Conservation (phyloP, 495 filamentous ascomycete genomes). For the Bacidia rubella region DNA sequence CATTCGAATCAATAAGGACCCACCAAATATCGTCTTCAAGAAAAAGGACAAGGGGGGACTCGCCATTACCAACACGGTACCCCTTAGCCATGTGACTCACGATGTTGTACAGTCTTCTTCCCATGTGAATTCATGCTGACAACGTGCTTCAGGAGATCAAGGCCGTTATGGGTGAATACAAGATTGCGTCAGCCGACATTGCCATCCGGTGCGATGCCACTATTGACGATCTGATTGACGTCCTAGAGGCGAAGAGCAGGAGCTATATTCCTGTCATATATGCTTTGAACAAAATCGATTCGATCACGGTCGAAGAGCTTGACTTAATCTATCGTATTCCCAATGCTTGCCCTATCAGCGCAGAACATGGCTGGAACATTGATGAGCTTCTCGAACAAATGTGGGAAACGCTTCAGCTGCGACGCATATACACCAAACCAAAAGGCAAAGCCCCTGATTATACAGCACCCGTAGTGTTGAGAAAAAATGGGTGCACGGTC, state of each 20-base stretch:
- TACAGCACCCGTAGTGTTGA: slow-evolving; percentile 76
- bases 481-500: slow-evolving; percentile 67
- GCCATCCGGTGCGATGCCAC: slow-evolving; percentile 94
- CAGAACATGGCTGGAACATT: slow-evolving; percentile 96
- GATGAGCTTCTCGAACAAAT: slow-evolving; percentile 94
- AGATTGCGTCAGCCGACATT: slow-evolving; percentile 92
- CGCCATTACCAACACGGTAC: slow-evolving; percentile 83
- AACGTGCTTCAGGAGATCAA: slow-evolving; percentile 60
- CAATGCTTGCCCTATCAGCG: slow-evolving; percentile 90
- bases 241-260: slow-evolving; percentile 88
- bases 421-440: slow-evolving; percentile 93
- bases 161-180: slow-evolving; percentile 94
- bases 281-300: slow-evolving; percentile 97
- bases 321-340: slow-evolving; percentile 94
- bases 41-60: slow-evolving; percentile 99
- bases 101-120: slow-evolving; percentile 38
- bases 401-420: slow-evolving; percentile 92
- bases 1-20: slow-evolving; percentile 92
- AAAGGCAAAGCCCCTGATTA: slow-evolving; percentile 94
- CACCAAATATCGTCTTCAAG: slow-evolving; percentile 93
- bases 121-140: slow-evolving; percentile 10
- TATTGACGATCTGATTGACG: slow-evolving; percentile 83
- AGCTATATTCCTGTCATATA: slow-evolving; percentile 97
- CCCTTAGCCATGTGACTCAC: slow-evolving; percentile 79
- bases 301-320: slow-evolving; percentile 93